These are phyloP conservation scores for Phytophthora meadii DNA, from an alignment of 352 stramenopile species.

Conservation along the genomic window DNA sequence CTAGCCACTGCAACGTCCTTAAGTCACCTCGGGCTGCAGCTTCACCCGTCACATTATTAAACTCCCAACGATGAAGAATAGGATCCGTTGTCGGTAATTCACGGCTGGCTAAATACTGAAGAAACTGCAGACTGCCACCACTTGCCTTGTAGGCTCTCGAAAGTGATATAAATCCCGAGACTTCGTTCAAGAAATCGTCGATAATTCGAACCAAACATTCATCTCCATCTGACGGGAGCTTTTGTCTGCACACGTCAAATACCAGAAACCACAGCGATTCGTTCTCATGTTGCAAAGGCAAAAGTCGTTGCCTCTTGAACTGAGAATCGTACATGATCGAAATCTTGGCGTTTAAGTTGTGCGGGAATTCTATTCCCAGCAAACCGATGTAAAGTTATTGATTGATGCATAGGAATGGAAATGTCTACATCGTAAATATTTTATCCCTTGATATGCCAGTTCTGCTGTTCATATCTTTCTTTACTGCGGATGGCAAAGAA, in stretches of 20 bases:
- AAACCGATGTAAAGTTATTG: no score
- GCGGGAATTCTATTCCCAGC: no score
- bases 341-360: no score
- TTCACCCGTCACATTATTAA: background rate
- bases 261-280: slow-evolving; percentile 2
- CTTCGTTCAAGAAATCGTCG: background rate
- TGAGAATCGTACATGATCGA: background rate
- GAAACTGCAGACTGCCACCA: background rate
- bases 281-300: no score
- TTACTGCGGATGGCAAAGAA: no score
- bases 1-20: background rate
- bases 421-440: no score
- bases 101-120: background rate
- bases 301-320: no score
- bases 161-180: background rate
- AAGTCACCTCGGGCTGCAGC: background rate
- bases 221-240: background rate
- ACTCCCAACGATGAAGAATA: background rate
- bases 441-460: no score
- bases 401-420: no score
- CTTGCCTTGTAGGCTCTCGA: background rate
- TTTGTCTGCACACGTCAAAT: background rate
- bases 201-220: background rate
- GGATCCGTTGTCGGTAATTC: background rate
- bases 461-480: no score